Base-by-base conservation (phyloP, 2,329 filamentous ascomycete genomes). In the Hypoxylon sp. region DNA sequence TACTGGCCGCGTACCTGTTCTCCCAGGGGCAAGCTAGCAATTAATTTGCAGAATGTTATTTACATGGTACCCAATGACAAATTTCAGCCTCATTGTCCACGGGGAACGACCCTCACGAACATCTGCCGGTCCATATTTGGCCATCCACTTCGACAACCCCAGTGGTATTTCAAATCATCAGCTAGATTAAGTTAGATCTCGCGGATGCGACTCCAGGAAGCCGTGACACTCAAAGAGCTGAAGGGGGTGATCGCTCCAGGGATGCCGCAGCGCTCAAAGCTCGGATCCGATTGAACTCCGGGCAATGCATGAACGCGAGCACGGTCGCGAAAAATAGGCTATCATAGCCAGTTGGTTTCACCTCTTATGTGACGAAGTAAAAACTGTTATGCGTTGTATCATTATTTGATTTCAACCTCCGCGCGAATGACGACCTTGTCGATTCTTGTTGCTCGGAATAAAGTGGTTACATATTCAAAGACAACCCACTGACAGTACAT, bases 221-320 rank as follows among this genome's bases (percentile, higher is more conserved):
- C 54, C 21, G 51, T 51, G 58, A 29, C 3, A 46, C 45, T 53
- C n/a, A n/a, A 39, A 47, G 11, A 52, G 53, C 54, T 53, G 47
- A 43, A 37, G 19, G 51, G 51, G 48, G 30, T 60, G 67, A 67
- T 69, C 67, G 61, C 67, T 55, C 25, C 64, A 67, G 47, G 67
- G 67, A 55, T 69, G 16, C 43, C 4, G 21, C 34, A 50, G 34
- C 25, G 25, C 41, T n/a, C 23, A 34, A 52, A 63, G 39, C 52
- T 57, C 59, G 62, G 54, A 65, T 68, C 65, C 48, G 30, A 65
- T 54, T 29, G 48, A 25, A 47, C 29, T 54, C 58, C 53, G 58
- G 50, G 23, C 52, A 51, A 41, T 39, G 63, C 63, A 56, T 58
- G 51, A 56, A 56, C 39, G 23, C 39, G 46, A 54, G 59, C 59